Conservation (phyloP, 2,329 filamentous ascomycete species). For the Paecilomyces niveus region DNA sequence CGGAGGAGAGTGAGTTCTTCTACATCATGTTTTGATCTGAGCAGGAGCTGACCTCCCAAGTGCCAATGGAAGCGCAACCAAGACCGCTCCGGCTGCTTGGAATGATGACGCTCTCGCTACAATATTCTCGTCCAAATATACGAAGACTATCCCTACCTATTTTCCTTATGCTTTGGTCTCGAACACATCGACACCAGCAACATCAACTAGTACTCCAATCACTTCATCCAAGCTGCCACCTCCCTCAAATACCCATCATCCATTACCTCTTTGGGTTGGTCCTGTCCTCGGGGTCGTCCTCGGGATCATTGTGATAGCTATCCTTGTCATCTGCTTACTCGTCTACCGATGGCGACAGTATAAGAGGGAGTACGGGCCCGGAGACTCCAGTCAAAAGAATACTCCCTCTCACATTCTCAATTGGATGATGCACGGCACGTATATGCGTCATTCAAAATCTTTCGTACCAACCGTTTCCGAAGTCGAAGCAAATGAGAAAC, state of each 20-base stretch:
- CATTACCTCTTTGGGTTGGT: not conserved
- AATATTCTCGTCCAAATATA: slow-evolving; percentile 52
- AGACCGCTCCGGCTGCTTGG: slow-evolving; percentile 34
- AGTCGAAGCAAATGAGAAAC: not conserved
- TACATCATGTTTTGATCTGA: not conserved
- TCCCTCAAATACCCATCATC: not conserved
- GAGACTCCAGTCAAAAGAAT: not conserved
- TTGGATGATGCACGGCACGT: not conserved
- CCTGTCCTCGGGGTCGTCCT: not conserved
- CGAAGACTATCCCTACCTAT: slow-evolving; percentile 48
- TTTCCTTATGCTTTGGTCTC: slow-evolving; percentile 48
- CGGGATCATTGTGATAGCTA: not conserved
- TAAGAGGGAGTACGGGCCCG: not conserved
- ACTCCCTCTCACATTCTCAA: not conserved
- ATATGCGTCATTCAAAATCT: not conserved
- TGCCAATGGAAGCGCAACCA: slow-evolving; percentile 25
- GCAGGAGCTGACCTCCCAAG: slow-evolving; percentile 11
- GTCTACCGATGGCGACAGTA: not conserved
- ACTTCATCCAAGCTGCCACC: not conserved
- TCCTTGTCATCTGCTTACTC: not conserved
- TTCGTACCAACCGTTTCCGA: not conserved
- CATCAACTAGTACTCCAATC: not conserved
- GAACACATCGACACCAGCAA: not conserved
- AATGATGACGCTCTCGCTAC: slow-evolving; percentile 39
- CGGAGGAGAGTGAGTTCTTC: slow-evolving; percentile 25